These are phyloP conservation scores for Pichia norvegensis DNA, from an alignment of 1,139 yeast genomes.

Conservation along the genomic window DNA sequence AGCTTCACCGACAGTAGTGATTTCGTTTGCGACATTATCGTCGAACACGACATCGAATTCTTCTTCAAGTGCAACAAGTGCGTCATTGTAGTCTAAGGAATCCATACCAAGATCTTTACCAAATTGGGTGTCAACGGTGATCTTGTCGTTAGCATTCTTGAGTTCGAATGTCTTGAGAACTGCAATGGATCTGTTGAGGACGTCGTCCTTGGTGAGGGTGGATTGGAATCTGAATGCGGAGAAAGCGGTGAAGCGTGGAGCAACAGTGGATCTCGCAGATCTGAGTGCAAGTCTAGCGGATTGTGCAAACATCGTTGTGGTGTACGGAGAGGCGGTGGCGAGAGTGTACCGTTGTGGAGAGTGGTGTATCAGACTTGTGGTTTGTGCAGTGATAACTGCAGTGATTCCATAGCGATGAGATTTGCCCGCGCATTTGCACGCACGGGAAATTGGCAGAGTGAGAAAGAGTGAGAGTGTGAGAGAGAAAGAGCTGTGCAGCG, in stretches of 20 bases:
- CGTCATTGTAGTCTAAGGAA: constrained; percentile 57
- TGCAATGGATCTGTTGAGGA: constrained; percentile 28
- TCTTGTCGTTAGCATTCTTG: constrained; percentile 23
- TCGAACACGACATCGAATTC: constrained; percentile 58
- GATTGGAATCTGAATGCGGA: constrained; percentile 20
- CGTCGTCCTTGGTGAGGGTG: constrained; percentile 27
- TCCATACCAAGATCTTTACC: constrained; percentile 56
- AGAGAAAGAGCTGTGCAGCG: too few relatives aligned
- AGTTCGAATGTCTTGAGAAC: constrained; percentile 30
- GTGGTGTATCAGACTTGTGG: not conserved
- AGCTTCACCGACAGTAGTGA: constrained; percentile 56
- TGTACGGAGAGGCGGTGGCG: not conserved
- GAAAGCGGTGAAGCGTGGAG: constrained; percentile 4
- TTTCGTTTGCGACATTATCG: constrained; percentile 53
- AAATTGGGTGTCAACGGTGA: constrained; percentile 41
- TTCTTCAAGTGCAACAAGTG: constrained; percentile 57
- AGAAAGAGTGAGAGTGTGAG: too few relatives aligned
- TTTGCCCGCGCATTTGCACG: not conserved
- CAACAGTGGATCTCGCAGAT: constrained; percentile 5
- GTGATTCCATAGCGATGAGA: not conserved
- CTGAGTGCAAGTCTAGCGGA: constrained; percentile 9
- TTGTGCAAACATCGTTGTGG: constrained; percentile 33
- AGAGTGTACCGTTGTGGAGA: too few relatives aligned
- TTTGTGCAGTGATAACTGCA: not conserved
- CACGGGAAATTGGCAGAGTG: not conserved